Evolutionary conservation across 768 basidiomycete species (phyloP), one percentile per base, ranked within the genome.

Genomic region (Auriculariales sp.): DNA sequence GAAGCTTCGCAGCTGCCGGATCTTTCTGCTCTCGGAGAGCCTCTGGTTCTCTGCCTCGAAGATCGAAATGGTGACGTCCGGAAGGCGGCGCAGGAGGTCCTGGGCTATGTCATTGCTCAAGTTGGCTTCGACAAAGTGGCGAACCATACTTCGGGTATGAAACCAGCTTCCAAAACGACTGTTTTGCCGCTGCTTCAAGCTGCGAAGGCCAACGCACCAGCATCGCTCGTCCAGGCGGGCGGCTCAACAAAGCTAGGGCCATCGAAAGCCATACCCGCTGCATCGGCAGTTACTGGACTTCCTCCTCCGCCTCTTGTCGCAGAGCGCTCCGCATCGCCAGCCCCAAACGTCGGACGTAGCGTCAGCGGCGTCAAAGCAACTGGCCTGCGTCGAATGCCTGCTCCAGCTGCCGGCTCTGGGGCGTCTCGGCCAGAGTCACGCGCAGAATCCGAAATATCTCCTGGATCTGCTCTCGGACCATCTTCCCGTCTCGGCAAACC

Each of bases 61-160:
- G 95, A 99, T 62, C 79, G 91, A 28, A 94, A 69, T 58, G 74
- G 74, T 10, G 95, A 99, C 61, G 87, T 98, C 19, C 79, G 95
- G 50, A 98, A 98, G 65, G 81, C 79, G 12, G 90, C 92, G 4
- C 84, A 88, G 55, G 79, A 80, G 1, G 61, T 97, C 27, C 65
- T 99, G 12, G 89, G 91, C 0, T 65, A 69, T 36, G 63, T 99
- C 50, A 81, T 98, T 46, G 65, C 72, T 3, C 78, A 64, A 44
- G 79, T 79, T 28, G 91, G 95, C 4, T 90, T 78, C 59, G 86
- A 91, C 55, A 78, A 78, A 57, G 81, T 98, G 46, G 71, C 95
- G 71, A 80, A 87, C 30, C 82, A 91, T 64, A 85, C 91, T 10
- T 80, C 74, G 53, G 77, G 80, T 0, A 70, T 99, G 53, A 99